These are phyloP conservation scores for Metschnikowia similis DNA, from an alignment of 805 yeast species.

Conservation along the genomic window DNA sequence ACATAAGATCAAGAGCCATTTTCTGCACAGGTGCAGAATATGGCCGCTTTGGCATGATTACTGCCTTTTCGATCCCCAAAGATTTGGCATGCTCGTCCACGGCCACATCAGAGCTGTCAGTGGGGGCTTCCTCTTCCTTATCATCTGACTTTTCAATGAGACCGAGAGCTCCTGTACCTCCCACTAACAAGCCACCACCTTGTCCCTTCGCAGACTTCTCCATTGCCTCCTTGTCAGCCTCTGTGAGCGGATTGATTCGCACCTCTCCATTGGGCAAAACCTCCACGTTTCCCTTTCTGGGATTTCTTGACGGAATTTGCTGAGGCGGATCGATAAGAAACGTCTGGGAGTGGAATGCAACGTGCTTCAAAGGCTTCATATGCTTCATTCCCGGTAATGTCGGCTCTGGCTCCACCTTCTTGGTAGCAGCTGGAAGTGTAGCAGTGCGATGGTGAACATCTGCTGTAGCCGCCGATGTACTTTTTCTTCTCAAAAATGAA, in stretches of 20 bases:
- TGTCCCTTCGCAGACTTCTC: constrained; percentile 36
- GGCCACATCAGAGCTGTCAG: constrained; percentile 5
- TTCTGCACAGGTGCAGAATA: constrained; percentile 36
- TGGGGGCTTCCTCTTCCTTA: constrained; percentile 7
- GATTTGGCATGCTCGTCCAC: constrained; percentile 13
- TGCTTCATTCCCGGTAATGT: constrained; percentile 11
- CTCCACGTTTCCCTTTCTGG: constrained; percentile 72
- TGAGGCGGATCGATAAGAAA: constrained; percentile 62
- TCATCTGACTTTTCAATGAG: constrained; percentile 22
- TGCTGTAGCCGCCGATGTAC: constrained; percentile 8
- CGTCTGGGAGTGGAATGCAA: constrained; percentile 40
- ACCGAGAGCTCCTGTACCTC: constrained; percentile 68
- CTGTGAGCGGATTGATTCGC: constrained; percentile 49
- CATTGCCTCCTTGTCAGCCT: constrained; percentile 46
- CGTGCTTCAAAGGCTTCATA: constrained; percentile 37
- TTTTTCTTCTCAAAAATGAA: constrained; percentile 28
- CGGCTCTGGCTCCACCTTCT: background rate
- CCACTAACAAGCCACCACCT: constrained; percentile 72
- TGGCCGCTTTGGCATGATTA: constrained; percentile 7
- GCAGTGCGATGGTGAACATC: constrained; percentile 1
- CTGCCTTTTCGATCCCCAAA: constrained; percentile 14
- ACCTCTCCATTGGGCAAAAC: constrained; percentile 51
- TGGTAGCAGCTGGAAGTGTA: background rate
- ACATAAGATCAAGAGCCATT: constrained; percentile 65
- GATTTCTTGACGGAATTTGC: constrained; percentile 84